Base-by-base conservation (phyloP, 495 filamentous ascomycete species). In the Podospora pseudoanserina region DNA sequence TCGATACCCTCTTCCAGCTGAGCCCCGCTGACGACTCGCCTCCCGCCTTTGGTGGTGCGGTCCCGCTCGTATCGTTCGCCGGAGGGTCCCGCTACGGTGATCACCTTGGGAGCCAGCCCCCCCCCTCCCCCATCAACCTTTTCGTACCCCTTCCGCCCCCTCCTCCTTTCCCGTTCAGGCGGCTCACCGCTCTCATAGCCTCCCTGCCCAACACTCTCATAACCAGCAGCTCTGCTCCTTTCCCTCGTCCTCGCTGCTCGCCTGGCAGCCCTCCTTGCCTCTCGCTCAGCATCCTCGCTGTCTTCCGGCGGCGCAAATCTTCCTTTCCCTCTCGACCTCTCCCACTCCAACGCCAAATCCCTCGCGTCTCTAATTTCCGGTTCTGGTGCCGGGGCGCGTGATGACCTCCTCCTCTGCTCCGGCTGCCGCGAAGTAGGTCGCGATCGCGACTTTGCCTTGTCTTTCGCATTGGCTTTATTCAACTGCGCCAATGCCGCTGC, bases 21-120 rank as follows among this genome's bases (percentile, higher is more conserved):
- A 0, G 89, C 84, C 18, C 90, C 90, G 61, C 90, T 92, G 5
- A 90, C 87, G 23, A 91, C 81, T 67, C 86, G 80, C 60, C 83
- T 84, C 64, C 83, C 82, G 66, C 81, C 80, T 58, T 67, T 78
- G 30, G 70, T 71, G 44, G 70, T 71, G 44, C 67, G 71, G 56
- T 67, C 9, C 69, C 71, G 55, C 44, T 60, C 23, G 56, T 76
- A 66, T 60, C 75, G 19, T 32, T 60, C 30, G 2, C 39, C 28
- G 1, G 59, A 30, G 7, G 59, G 59, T 18, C 23, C 26, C 2
- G 26, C 59, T 16, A 63, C 18, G 28, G n/a, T 63, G 18, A 34
- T 30, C 5, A 30, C 15, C 16, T 32, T 32, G 19, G 61, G 61
- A 30, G 27, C 61, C 15, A 23, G 28, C 19, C 34, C 27, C 1